Conservation (phyloP, 2,329 filamentous ascomycete genomes). For the Aspergillus transmontanensis region DNA sequence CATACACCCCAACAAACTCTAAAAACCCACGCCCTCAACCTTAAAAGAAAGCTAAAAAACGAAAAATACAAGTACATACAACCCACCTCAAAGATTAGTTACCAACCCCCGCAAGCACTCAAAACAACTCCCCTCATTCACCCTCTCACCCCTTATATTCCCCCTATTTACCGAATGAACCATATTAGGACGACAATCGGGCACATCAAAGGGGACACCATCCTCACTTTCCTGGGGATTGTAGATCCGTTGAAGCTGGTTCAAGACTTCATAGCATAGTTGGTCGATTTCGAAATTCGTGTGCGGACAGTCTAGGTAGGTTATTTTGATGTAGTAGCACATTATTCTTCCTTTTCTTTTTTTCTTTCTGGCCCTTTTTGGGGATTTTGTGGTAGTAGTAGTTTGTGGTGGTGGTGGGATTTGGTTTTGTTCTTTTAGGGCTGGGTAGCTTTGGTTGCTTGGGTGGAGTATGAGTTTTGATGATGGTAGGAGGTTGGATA, state of each 20-base stretch:
- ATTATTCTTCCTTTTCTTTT: neutral
- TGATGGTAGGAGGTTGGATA: too few relatives aligned
- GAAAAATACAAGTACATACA: too few relatives aligned
- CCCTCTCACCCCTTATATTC: neutral
- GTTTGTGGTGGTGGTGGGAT: too few relatives aligned
- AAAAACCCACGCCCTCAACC: too few relatives aligned
- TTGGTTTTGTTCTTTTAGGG: too few relatives aligned
- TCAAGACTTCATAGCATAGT: neutral
- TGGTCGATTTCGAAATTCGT: neutral
- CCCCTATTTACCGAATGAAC: neutral
- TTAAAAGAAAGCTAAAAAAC: too few relatives aligned
- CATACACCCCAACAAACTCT: too few relatives aligned
- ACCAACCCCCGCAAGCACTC: neutral
- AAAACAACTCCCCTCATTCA: neutral
- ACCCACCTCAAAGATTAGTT: neutral
- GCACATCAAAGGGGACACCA: neutral
- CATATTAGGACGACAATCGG: neutral
- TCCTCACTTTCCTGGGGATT: neutral
- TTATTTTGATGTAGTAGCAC: neutral
- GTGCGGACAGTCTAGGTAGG: neutral
- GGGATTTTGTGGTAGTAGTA: too few relatives aligned
- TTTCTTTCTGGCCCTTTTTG: too few relatives aligned
- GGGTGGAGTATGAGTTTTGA: too few relatives aligned
- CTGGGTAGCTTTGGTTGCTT: too few relatives aligned
- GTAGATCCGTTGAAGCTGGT: neutral